phyloP scores from a whole-genome alignment of 768 basidiomycete genomes.

The Amanita molliuscula region DNA sequence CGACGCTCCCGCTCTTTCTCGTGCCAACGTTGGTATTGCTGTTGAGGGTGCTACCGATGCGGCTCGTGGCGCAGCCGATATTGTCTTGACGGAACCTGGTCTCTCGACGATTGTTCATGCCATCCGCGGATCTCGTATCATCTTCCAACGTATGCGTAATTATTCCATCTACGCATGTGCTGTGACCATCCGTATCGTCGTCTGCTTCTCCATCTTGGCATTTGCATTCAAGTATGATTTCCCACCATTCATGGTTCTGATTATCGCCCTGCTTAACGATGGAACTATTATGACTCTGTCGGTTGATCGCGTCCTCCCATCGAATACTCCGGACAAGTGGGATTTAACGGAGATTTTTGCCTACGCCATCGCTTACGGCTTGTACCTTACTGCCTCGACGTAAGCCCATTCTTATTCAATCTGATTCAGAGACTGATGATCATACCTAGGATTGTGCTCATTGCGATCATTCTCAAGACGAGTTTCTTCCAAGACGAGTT shows the following conservation, averaged over 20 bases:
- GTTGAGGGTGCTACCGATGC: slow-evolving; percentile 99
- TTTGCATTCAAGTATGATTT: slow-evolving; percentile 97
- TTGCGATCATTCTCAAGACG: slow-evolving; percentile 79
- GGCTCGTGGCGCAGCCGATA: slow-evolving; percentile 96
- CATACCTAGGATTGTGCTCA: slow-evolving; percentile 52
- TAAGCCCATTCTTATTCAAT: slow-evolving; percentile 24
- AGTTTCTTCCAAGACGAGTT: slow-evolving; percentile 86
- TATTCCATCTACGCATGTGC: slow-evolving; percentile 96
- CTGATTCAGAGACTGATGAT: slow-evolving; percentile 9
- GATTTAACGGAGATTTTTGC: slow-evolving; percentile 94
- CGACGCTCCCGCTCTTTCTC: slow-evolving; percentile 94
- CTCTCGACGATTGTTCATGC: slow-evolving; percentile 98
- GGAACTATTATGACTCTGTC: slow-evolving; percentile 99
- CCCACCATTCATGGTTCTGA: slow-evolving; percentile 99
- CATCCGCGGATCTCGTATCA: slow-evolving; percentile 95
- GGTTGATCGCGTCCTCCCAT: slow-evolving; percentile 92
- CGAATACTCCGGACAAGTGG: slow-evolving; percentile 90
- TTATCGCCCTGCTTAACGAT: slow-evolving; percentile 94
- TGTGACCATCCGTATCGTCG: slow-evolving; percentile 97
- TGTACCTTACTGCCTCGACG: slow-evolving; percentile 91
- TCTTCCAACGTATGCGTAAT: slow-evolving; percentile 99
- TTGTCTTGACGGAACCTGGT: slow-evolving; percentile 96
- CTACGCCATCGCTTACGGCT: slow-evolving; percentile 90
- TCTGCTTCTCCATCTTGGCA: slow-evolving; percentile 91
- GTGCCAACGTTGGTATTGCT: slow-evolving; percentile 99